A percentile compares a stretch with the other conserved stretches of the same genome.
These are phyloP conservation scores for Sphaceloma murrayae DNA, from an alignment of 2,329 filamentous ascomycete species.

Conservation along the genomic window DNA sequence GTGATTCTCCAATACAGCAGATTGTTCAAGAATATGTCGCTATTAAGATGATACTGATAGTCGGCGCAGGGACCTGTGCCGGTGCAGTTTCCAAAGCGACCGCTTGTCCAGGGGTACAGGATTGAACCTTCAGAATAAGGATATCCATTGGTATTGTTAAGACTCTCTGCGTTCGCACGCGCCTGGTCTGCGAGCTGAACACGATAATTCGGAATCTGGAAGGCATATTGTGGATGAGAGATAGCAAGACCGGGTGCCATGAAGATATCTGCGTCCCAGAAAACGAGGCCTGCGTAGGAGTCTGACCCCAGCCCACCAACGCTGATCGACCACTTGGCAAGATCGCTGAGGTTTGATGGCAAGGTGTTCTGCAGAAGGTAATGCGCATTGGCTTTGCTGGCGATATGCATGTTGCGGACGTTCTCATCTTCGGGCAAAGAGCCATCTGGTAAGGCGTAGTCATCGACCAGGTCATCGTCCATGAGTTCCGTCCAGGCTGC, in stretches of 20 bases:
- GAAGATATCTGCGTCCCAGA: conserved; percentile 59
- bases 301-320: conserved; percentile 60
- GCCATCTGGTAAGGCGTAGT: conserved; percentile 49
- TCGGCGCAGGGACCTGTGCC: conserved; percentile 53
- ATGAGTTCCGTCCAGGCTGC: conserved; percentile 54
- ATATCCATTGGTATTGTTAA: conserved; percentile 40
- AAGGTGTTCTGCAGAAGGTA: conserved; percentile 51
- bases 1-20: conserved; percentile 52
- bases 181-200: conserved; percentile 51
- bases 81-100: conserved; percentile 59
- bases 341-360: conserved; percentile 41
- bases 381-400: conserved; percentile 46
- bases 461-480: conserved; percentile 53
- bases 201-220: conserved; percentile 57
- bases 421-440: conserved; percentile 48
- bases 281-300: conserved; percentile 57
- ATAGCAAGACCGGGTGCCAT: conserved; percentile 58
- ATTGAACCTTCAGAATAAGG: conserved; percentile 50
- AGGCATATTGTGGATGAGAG: conserved; percentile 51
- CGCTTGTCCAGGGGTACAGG: conserved; percentile 59
- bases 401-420: conserved; percentile 48
- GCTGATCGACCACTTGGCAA: conserved; percentile 48
- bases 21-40: conserved; percentile 55
- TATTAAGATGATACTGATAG: conserved; percentile 63
- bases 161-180: conserved; percentile 37